A percentile compares a stretch with the other conserved stretches of the same genome.
Evolutionary conservation across 305 asterid genomes (phyloP).

Genomic region (Rubia occidens): DNA sequence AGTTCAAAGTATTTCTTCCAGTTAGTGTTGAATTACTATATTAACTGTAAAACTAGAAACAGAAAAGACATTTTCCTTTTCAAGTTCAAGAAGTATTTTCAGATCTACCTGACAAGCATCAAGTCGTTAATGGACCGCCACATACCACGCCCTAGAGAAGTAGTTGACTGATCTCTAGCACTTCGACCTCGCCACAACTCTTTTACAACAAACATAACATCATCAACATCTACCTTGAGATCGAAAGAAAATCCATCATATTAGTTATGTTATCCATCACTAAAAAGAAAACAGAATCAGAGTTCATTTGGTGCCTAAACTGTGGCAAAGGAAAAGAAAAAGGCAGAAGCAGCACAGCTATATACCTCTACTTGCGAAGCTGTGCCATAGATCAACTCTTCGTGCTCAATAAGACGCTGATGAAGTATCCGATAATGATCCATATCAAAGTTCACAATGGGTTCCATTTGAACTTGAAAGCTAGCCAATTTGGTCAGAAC

Average conservation of each 20-base stretch:
- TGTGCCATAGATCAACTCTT: constrained; percentile 77
- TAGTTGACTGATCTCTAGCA: constrained; percentile 67
- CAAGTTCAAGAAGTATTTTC: background rate
- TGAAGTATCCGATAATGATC: constrained; percentile 78
- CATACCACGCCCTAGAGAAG: constrained; percentile 93
- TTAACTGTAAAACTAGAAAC: background rate
- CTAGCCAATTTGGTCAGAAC: constrained; percentile 70
- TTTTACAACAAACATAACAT: constrained; percentile 73
- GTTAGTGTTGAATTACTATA: background rate
- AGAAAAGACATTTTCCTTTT: background rate
- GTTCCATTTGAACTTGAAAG: constrained; percentile 75
- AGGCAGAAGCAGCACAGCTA: constrained; percentile 5
- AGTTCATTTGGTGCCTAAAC: background rate
- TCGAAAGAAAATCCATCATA: constrained; percentile 7
- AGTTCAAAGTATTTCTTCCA: background rate
- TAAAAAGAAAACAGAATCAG: background rate
- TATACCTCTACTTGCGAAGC: constrained; percentile 68
- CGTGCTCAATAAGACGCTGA: constrained; percentile 90
- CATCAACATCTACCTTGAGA: constrained; percentile 80
- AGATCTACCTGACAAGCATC: constrained; percentile 67
- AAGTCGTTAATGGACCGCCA: constrained; percentile 91
- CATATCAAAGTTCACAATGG: constrained; percentile 71
- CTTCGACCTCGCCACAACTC: constrained; percentile 96
- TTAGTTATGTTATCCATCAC: background rate
- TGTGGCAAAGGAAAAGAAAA: background rate